A percentile compares a stretch with the other conserved stretches of the same genome.
phyloP scores from a whole-genome alignment of 495 filamentous ascomycete species.

The Podospora fimiseda region DNA sequence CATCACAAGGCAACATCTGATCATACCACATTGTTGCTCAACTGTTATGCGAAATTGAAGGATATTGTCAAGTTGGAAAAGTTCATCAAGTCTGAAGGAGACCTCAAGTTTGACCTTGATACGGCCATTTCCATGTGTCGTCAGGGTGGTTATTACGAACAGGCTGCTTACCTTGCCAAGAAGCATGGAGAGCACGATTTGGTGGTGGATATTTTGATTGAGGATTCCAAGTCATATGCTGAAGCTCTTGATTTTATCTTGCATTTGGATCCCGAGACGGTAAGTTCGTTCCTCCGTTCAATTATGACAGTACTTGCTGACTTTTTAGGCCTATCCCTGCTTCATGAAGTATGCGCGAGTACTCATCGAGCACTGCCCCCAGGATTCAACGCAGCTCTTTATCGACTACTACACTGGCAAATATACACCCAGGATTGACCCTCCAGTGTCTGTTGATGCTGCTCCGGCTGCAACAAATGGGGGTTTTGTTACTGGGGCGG shows the following conservation, averaged over 20 bases:
- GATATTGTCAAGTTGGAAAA: slow-evolving; percentile 91
- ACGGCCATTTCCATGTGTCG: slow-evolving; percentile 97
- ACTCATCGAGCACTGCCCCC: slow-evolving; percentile 74
- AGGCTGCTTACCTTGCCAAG: slow-evolving; percentile 90
- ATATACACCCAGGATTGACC: slow-evolving; percentile 66
- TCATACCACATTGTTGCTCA: slow-evolving; percentile 88
- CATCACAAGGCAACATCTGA: slow-evolving; percentile 92
- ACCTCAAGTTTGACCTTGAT: slow-evolving; percentile 93
- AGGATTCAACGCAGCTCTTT: slow-evolving; percentile 75
- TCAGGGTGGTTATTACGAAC: slow-evolving; percentile 95
- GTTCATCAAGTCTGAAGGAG: slow-evolving; percentile 92
- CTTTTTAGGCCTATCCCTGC: slow-evolving; percentile 67
- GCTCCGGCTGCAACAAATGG: slow-evolving; percentile 34
- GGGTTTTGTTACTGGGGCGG: slow-evolving; percentile 51
- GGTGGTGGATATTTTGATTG: slow-evolving; percentile 90
- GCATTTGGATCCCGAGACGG: slow-evolving; percentile 73
- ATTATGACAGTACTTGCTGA: background rate
- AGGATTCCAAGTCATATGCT: slow-evolving; percentile 82
- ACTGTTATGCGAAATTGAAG: slow-evolving; percentile 96
- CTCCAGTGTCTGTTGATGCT: slow-evolving; percentile 45
- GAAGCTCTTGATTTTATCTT: slow-evolving; percentile 90
- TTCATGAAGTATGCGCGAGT: slow-evolving; percentile 94
- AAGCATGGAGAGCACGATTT: slow-evolving; percentile 92
- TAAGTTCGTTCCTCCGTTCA: slow-evolving; percentile 34
- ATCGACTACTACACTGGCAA: slow-evolving; percentile 87